Evolutionary conservation across 73 alveolate species (phyloP), one percentile per base, ranked within the genome.

Genomic region (Paramecium primaurelia): DNA sequence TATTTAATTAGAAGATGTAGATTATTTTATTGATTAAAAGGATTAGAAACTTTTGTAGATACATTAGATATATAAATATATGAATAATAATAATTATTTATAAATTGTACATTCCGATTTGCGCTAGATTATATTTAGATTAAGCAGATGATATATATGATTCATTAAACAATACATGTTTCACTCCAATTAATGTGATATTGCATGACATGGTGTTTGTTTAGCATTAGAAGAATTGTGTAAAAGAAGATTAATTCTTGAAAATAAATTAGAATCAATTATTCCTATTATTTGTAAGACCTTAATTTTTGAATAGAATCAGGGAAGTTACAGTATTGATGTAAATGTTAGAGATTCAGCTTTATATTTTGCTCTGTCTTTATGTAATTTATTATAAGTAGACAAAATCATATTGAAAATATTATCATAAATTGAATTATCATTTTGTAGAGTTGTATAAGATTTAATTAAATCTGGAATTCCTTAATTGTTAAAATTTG

Each of bases 331-430:
- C 86, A 93, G 97, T 44, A 95, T 97, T 12, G 99, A 99, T 28
- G 98, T 99, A 12, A 96, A 97, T 94, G 99, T 98, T 3, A 96
- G 99, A 93, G 99, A 98, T 94, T 97, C 99, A 30, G 99, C 99
- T 44, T 98, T 95, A 97, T 96, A 22, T 93, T 97, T 98, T 11
- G 99, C 98, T 47, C 97, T 99, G 99, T 94, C 99, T 51, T 28
- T 87, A 77, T 51, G 89, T 64, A 14, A 34, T 34, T 18, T 64
- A 36, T 64, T 22, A 42, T 20, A 49, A 36, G 25, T 22, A 22
- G 25, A 4, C 18, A 44, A 58, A 51, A 87, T 64, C 71, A 59
- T 14, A 77, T 59, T 18, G 44, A 40, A 36, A 36, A 59, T 20
- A 40, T 87, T 42, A 22, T 26, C 8, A 60, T 87, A 12, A 28